Conservation (phyloP, 768 basidiomycete genomes). For the Collybia sordida region DNA sequence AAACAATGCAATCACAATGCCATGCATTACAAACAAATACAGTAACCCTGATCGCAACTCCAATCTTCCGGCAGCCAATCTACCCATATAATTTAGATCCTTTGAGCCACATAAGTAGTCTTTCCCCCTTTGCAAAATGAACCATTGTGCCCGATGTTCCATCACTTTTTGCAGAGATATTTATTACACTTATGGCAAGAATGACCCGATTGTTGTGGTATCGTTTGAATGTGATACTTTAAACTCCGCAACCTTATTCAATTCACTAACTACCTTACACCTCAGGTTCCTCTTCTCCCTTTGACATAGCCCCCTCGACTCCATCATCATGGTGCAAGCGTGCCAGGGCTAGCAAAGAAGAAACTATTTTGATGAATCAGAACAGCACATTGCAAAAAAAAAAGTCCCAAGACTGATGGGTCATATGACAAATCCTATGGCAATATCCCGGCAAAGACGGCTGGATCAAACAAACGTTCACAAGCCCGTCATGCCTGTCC, state of each 20-base stretch:
- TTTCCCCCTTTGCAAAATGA: too few relatives aligned
- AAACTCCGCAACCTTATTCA: constrained; percentile 30
- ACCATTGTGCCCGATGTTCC: too few relatives aligned
- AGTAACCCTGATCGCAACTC: constrained; percentile 2
- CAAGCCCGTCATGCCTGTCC: too few relatives aligned
- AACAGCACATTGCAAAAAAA: background rate
- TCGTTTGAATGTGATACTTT: constrained; percentile 10
- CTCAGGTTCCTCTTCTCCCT: constrained; percentile 3
- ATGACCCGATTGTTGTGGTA: constrained; percentile 7
- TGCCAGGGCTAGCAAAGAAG: background rate
- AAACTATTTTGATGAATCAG: too few relatives aligned
- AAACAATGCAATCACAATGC: constrained; percentile 42
- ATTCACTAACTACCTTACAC: constrained; percentile 10
- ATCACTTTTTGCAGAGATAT: background rate
- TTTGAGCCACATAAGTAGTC: background rate
- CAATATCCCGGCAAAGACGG: background rate
- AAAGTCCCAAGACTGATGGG: background rate
- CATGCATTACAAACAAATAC: constrained; percentile 38
- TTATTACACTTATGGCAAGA: background rate
- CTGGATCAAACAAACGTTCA: background rate
- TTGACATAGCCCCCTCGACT: background rate
- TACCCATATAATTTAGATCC: background rate
- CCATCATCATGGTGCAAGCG: background rate
- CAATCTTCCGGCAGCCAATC: background rate
- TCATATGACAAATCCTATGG: background rate